Base-by-base conservation (phyloP, 345 rosid genomes). In the Xanthoceras sorbifolium region DNA sequence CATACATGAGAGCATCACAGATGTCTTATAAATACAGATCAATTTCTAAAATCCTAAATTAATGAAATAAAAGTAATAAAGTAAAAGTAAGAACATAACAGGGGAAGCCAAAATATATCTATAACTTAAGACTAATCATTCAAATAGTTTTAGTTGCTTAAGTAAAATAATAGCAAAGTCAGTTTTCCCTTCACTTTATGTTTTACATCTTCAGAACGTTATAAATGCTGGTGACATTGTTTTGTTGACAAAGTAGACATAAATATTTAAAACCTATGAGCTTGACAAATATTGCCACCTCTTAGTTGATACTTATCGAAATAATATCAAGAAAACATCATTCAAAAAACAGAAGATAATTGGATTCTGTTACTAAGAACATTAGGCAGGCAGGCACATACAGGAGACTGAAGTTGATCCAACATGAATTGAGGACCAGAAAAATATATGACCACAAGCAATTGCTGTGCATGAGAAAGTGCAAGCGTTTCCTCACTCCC, bases 401-500 rank as follows among this genome's bases (percentile, higher is more conserved):
- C 98, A 34, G 97, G 98, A 80, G 97, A 93, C 65, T 85, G 94
- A 73, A 96, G 94, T 72, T 86, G 91, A 82, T 88, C 88, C 70
- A 86, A 73, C 78, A 93, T 64, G 83, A 89, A 86, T 36, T 71
- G 88, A 77, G 98, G 98, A 72, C 99, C 98, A 71, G 94, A 90
- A 85, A 87, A 92, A 72, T 93, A 96, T 71, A 90, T 77, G 72
- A 93, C 81, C 11, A 86, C 94, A 74, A 96, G 91, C 80, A 96
- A 88, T 77, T 96, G 85, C 84, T 85, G 91, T 72, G 89, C 97
- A 84, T 87, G 89, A 36, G 94, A 87, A 57, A 89, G 84, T 63
- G 94, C 93, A 80, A 85, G 78, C 52, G 90, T 77, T 69, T 96
- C 97, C 72, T 92, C 93, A 82, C 83, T 88, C 67, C 87, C 88